Conservation (phyloP, 139 green algal species). For the Chlorella sp. region DNA sequence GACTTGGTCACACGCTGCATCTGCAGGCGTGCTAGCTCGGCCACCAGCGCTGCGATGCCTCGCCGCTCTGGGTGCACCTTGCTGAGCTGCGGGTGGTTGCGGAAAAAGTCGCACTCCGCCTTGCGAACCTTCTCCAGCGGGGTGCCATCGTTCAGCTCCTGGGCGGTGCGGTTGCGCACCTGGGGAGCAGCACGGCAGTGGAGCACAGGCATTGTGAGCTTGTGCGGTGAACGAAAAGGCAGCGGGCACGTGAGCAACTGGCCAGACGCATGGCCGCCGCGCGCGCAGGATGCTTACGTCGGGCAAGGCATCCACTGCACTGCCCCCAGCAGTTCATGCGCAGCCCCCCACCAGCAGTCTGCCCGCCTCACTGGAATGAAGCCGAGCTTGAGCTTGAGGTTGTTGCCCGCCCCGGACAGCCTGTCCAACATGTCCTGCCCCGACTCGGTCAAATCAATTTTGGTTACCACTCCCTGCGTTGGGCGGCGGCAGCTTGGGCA, state of each 20-base stretch:
- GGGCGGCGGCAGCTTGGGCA: background rate
- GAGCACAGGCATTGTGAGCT: too few species aligned
- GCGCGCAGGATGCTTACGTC: too few species aligned
- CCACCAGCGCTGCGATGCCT: background rate
- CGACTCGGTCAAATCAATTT: background rate
- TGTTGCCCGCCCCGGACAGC: background rate
- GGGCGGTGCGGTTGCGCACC: conserved; percentile 14
- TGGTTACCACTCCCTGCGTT: background rate
- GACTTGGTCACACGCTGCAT: background rate
- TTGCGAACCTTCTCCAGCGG: background rate
- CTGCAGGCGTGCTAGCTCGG: background rate
- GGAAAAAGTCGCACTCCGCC: background rate
- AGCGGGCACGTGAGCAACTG: too few species aligned
- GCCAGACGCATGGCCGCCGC: too few species aligned
- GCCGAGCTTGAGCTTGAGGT: conserved; percentile 6
- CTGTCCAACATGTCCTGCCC: background rate
- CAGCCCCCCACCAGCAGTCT: background rate
- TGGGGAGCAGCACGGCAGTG: background rate
- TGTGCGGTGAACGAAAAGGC: too few species aligned
- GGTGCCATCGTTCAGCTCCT: background rate
- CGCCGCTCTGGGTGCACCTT: background rate
- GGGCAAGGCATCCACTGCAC: background rate
- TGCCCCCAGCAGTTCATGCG: background rate
- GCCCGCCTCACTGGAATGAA: background rate
- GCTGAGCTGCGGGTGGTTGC: background rate